Evolutionary conservation across 2,329 filamentous ascomycete genomes (phyloP), one percentile per base, ranked within the genome.

Genomic region (Exophiala bonariae): DNA sequence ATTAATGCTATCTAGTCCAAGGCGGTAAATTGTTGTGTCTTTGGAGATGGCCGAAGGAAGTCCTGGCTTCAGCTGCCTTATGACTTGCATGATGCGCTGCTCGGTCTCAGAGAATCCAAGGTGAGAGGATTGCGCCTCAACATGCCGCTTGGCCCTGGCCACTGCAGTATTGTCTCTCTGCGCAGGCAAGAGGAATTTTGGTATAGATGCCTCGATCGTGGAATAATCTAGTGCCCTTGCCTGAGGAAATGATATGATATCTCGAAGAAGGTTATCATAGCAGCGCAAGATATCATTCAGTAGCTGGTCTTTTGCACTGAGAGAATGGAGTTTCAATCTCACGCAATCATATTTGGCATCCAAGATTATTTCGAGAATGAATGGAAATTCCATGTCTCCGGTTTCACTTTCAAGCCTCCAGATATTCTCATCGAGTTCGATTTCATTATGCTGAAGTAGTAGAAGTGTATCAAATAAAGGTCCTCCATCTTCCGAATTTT

Each of bases 1-100:
- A 50, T 86, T 91, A 60, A 97, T 93, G 63, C 91, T 96, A 66
- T 96, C 91, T 3, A 96, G 72, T 0, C 92, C 92, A n/a, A 96
- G 79, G 48, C 86, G 83, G 59, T 92, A 95, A 39, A 97, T 89
- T 0, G 87, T 89, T 0, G 82, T 89, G 8, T 77, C 20, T 38
- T 41, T 55, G 43, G 19, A 45, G 10, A 55, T 39, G 6, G 18
- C 31, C 2, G 19, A 11, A 11, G 30, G 34, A 13, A 34, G 4
- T 13, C 37, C 45, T 9, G 44, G 41, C 34, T 51, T 50, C 17
- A 56, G 37, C 28, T 44, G 34, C 8, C 37, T 37, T 18, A 55
- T 45, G n/a, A 50, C 41, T 19, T 49, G 37, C 23, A 37, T 40
- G 17, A 51, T 34, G 8, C 44, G 16, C 7, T 2, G 10, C 28